Conservation (phyloP, 441 rosid species). For the Adansonia rubrostipa region DNA sequence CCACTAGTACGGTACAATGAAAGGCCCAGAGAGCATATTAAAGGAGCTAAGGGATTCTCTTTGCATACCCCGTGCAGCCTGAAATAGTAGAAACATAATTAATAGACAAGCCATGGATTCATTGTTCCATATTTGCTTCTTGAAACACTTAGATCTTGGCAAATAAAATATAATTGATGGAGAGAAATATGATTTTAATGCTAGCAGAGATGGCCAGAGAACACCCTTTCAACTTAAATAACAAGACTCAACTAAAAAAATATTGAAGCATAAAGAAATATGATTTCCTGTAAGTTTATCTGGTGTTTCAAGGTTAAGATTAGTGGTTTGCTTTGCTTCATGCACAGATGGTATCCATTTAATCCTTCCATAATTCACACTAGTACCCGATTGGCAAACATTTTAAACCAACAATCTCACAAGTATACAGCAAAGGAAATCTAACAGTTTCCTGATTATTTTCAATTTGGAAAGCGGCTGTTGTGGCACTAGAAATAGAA, state of each 20-base stretch:
- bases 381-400: neutral
- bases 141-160: neutral
- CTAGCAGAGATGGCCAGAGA: neutral
- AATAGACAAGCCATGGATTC: neutral
- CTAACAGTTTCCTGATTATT: neutral
- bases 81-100: conserved; percentile 20
- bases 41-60: conserved; percentile 87
- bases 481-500: neutral
- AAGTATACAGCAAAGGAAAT: neutral
- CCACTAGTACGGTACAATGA: conserved; percentile 83
- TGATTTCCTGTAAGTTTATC: neutral
- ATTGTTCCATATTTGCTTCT: neutral
- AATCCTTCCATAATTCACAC: neutral
- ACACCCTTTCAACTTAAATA: neutral
- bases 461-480: neutral
- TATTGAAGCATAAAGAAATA: neutral
- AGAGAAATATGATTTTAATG: neutral
- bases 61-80: conserved; percentile 93
- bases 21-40: conserved; percentile 74
- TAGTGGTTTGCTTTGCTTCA: neutral
- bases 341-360: neutral
- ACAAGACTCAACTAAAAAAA: neutral
- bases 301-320: neutral
- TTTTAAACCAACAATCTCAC: neutral
- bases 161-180: neutral